phyloP scores from a whole-genome alignment of 2,329 filamentous ascomycete species.

The Didymellaceae sp. region DNA sequence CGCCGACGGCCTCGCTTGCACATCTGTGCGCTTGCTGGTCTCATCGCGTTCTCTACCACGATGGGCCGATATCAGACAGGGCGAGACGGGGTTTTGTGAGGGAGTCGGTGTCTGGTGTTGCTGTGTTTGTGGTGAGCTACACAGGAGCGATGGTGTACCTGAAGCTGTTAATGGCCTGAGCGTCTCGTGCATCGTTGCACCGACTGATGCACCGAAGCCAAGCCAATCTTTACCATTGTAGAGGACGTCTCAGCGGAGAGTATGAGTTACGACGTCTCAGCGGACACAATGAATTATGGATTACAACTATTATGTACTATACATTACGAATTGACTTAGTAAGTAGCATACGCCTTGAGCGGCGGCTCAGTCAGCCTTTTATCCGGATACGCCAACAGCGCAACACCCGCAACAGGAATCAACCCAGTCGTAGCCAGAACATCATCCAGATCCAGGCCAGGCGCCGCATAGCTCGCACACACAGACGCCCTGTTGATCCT shows the following conservation, averaged over 20 bases:
- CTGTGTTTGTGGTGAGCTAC: neutral
- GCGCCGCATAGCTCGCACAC: conserved; percentile 50
- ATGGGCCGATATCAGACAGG: neutral
- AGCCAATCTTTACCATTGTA: neutral
- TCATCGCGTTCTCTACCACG: neutral
- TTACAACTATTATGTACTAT: neutral
- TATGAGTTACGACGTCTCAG: neutral
- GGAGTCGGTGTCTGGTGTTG: neutral
- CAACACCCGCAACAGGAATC: conserved; percentile 49
- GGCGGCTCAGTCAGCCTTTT: conserved; percentile 50
- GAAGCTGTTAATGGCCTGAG: neutral
- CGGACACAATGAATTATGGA: neutral
- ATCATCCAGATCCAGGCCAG: conserved; percentile 53
- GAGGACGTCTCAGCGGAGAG: no score
- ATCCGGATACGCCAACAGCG: conserved; percentile 31
- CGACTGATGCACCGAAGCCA: neutral
- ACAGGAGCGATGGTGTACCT: neutral
- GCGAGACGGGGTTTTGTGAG: neutral
- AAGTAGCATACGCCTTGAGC: conserved; percentile 7
- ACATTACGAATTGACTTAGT: neutral
- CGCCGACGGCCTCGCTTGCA: conserved; percentile 1
- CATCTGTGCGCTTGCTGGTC: neutral
- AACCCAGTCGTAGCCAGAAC: conserved; percentile 55
- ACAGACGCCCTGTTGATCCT: conserved; percentile 50
- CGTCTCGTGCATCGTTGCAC: neutral